Evolutionary conservation across 2,329 filamentous ascomycete species (phyloP).

Genomic region (Fusarium pininemorale): DNA sequence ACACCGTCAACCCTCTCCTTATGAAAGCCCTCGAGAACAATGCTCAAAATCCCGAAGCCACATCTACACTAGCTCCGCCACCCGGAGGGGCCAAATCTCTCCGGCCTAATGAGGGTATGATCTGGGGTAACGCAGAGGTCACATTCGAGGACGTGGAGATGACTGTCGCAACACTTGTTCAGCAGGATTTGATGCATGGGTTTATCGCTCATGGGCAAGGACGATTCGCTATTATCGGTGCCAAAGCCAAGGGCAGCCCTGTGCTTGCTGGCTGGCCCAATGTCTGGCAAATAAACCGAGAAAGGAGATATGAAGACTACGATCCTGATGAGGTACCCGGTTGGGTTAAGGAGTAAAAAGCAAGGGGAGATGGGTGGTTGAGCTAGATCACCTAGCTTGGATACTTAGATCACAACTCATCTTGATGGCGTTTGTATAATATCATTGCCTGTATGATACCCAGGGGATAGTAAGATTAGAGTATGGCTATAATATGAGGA

Average conservation of each 20-base stretch:
- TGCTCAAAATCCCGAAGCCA: slow-evolving; percentile 45
- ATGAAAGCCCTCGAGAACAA: slow-evolving; percentile 62
- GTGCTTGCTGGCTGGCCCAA: slow-evolving; percentile 78
- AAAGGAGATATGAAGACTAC: slow-evolving; percentile 64
- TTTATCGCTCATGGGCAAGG: slow-evolving; percentile 82
- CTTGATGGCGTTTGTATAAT: slow-evolving; percentile 23
- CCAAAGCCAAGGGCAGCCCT: slow-evolving; percentile 71
- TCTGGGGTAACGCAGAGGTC: slow-evolving; percentile 71
- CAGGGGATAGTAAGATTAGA: slow-evolving; percentile 10
- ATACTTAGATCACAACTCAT: neutral
- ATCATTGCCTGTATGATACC: slow-evolving; percentile 34
- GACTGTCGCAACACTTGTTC: slow-evolving; percentile 78
- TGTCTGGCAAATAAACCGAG: slow-evolving; percentile 74
- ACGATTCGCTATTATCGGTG: slow-evolving; percentile 84
- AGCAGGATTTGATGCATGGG: slow-evolving; percentile 83
- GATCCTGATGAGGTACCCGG: slow-evolving; percentile 76
- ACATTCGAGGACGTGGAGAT: slow-evolving; percentile 76
- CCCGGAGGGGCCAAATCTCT: slow-evolving; percentile 58
- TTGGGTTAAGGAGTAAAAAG: slow-evolving; percentile 68
- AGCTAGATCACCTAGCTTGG: slow-evolving; percentile 6
- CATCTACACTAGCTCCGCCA: slow-evolving; percentile 58
- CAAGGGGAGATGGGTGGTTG: neutral
- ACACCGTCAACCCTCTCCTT: slow-evolving; percentile 61
- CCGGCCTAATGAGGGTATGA: slow-evolving; percentile 65
- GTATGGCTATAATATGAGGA: neutral